A percentile compares a stretch with the other conserved stretches of the same genome.
phyloP scores from a whole-genome alignment of 2,329 filamentous ascomycete genomes.

The Trichoderma brevicompactum region DNA sequence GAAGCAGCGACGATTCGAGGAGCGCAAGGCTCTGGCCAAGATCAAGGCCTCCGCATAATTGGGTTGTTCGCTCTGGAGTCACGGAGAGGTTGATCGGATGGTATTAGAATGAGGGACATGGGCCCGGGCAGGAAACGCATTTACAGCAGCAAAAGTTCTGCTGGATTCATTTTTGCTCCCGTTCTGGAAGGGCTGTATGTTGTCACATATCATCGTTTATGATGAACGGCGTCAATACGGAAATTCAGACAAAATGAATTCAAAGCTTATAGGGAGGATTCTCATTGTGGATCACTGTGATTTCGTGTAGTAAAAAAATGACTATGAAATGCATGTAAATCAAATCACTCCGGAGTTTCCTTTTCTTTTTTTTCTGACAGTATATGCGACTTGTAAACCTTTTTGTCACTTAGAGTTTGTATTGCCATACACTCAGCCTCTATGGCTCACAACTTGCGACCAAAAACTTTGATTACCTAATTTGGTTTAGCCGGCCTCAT shows the following conservation, averaged over 20 bases:
- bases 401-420: not conserved
- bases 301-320: constrained; percentile 34
- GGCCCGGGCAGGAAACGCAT: constrained; percentile 44
- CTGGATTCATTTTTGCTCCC: constrained; percentile 62
- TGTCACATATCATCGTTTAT: constrained; percentile 62
- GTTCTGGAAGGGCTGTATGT: constrained; percentile 67
- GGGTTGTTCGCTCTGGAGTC: constrained; percentile 36
- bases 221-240: constrained; percentile 70
- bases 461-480: constrained; percentile 46
- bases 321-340: constrained; percentile 36
- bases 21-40: constrained; percentile 95
- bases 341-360: constrained; percentile 30
- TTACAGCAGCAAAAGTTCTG: constrained; percentile 54
- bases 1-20: constrained; percentile 99
- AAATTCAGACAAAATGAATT: constrained; percentile 57
- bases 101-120: constrained; percentile 46
- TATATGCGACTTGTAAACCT: constrained; percentile 1
- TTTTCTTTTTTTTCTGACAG: not conserved
- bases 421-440: not conserved
- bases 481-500: constrained; percentile 44
- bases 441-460: constrained; percentile 4
- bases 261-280: constrained; percentile 36
- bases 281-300: constrained; percentile 36
- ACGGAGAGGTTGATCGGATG: constrained; percentile 42
- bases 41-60: constrained; percentile 79